A percentile compares a stretch with the other conserved stretches of the same genome.
Conservation (phyloP, 176 grass and related monocot species). For the Puccinellia tenuiflora region DNA sequence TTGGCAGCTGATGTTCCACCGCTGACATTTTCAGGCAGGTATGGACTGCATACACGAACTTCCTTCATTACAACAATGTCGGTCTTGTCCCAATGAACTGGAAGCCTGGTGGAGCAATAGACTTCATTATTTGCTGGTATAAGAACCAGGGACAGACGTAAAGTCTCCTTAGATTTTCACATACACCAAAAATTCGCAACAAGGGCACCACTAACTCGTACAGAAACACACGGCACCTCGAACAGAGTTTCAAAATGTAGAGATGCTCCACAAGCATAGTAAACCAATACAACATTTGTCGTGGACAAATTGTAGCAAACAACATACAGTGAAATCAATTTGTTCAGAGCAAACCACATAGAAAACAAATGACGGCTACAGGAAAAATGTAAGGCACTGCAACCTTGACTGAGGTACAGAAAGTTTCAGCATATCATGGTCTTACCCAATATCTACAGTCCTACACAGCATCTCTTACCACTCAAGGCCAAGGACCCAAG, state of each 20-base stretch:
- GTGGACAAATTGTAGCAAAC: slow-evolving; percentile 16
- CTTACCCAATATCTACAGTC: slow-evolving; percentile 21
- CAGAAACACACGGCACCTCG: not conserved
- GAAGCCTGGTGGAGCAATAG: slow-evolving; percentile 58
- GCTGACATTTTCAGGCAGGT: slow-evolving; percentile 86
- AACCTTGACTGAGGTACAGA: not conserved
- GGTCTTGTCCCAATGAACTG: slow-evolving; percentile 93
- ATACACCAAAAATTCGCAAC: not conserved
- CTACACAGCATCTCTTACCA: not conserved
- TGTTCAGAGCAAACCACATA: not conserved
- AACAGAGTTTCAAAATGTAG: not conserved
- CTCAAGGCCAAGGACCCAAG: not conserved
- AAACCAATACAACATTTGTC: not conserved
- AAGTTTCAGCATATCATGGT: not conserved
- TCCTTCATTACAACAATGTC: slow-evolving; percentile 94
- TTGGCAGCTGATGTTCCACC: slow-evolving; percentile 81
- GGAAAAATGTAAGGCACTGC: not conserved
- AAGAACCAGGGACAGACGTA: not conserved
- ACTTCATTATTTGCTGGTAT: slow-evolving; percentile 5
- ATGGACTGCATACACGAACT: slow-evolving; percentile 81
- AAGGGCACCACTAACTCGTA: not conserved
- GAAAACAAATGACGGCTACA: not conserved
- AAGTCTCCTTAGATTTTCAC: not conserved
- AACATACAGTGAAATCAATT: not conserved
- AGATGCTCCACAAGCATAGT: not conserved